Conservation (phyloP, 2,329 filamentous ascomycete species). For the Albophoma yamanashiensis region DNA sequence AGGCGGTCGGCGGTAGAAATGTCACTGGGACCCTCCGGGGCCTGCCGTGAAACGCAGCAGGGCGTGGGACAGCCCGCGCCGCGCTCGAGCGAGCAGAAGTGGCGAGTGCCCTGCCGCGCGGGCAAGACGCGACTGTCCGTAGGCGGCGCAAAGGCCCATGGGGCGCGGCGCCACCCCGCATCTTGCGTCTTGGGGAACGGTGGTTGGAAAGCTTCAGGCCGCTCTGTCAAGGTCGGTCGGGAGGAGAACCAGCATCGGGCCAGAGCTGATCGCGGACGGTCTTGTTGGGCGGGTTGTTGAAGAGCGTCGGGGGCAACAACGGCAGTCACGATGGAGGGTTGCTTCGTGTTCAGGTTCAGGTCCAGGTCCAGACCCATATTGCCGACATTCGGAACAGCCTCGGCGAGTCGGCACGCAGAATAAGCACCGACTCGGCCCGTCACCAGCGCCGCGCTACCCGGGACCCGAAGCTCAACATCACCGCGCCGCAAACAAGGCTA, state of each 20-base stretch:
- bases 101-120: background rate
- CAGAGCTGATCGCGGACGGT: background rate
- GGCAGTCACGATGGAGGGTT: background rate
- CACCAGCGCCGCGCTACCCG: too few relatives aligned
- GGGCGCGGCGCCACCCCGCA: background rate
- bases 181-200: background rate
- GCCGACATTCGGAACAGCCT: background rate
- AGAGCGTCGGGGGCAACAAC: background rate
- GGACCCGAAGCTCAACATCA: too few relatives aligned
- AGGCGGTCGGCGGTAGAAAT: background rate
- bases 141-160: background rate
- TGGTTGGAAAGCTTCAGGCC: background rate
- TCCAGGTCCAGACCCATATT: background rate
- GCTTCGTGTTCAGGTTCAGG: background rate
- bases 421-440: background rate
- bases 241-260: background rate
- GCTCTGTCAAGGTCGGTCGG: background rate
- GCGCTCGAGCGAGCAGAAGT: background rate
- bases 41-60: background rate
- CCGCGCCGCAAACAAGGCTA: too few relatives aligned
- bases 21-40: background rate
- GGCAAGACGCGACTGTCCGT: background rate
- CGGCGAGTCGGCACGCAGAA: background rate
- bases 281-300: background rate
- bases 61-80: background rate